Conservation (phyloP, 352 stramenopile species). For the Phytopythium helicoides region DNA sequence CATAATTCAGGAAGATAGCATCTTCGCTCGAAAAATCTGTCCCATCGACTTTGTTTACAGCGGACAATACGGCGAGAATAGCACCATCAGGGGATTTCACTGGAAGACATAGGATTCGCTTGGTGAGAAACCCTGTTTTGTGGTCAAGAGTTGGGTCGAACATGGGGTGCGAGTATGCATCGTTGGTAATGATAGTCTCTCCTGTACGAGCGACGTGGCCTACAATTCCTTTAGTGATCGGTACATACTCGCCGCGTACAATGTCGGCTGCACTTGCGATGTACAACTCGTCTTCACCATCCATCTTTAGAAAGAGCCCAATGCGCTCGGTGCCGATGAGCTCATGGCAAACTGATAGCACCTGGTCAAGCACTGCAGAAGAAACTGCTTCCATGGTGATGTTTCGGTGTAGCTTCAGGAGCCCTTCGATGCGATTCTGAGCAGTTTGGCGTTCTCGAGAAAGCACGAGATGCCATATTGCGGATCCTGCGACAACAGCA, state of each 20-base stretch:
- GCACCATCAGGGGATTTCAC: slow-evolving; percentile 53
- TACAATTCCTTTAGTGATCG: slow-evolving; percentile 67
- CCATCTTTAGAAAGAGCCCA: slow-evolving; percentile 65
- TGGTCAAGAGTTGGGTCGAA: slow-evolving; percentile 69
- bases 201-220: slow-evolving; percentile 63
- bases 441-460: slow-evolving; percentile 60
- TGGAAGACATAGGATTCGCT: slow-evolving; percentile 58
- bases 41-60: slow-evolving; percentile 71
- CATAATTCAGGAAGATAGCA: slow-evolving; percentile 71
- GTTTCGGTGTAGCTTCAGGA: slow-evolving; percentile 69
- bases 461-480: slow-evolving; percentile 68
- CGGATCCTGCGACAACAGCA: slow-evolving; percentile 47
- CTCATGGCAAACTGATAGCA: slow-evolving; percentile 70
- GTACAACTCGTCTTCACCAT: slow-evolving; percentile 68
- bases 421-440: slow-evolving; percentile 63
- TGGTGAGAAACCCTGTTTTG: slow-evolving; percentile 61
- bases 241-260: slow-evolving; percentile 62
- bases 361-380: slow-evolving; percentile 52
- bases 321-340: slow-evolving; percentile 65
- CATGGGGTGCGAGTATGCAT: slow-evolving; percentile 55
- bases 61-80: slow-evolving; percentile 63
- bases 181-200: slow-evolving; percentile 67
- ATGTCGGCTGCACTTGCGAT: slow-evolving; percentile 59
- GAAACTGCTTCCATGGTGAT: slow-evolving; percentile 70
- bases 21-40: slow-evolving; percentile 69